These are phyloP conservation scores for Carex kokanica DNA, from an alignment of 176 grass and related monocot genomes.

Conservation along the genomic window DNA sequence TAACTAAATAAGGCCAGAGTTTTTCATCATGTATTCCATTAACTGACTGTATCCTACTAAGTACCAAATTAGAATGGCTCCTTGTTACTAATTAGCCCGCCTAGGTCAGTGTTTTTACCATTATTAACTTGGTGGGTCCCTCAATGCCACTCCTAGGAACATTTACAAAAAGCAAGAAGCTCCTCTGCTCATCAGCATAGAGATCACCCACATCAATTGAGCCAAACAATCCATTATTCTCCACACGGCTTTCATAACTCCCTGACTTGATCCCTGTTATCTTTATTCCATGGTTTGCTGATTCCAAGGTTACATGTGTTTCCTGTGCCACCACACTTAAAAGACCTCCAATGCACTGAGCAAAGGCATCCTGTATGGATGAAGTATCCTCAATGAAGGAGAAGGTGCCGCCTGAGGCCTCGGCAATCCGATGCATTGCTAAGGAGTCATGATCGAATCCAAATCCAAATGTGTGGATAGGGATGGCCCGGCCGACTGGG, in stretches of 20 bases:
- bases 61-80: background rate
- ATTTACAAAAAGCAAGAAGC: constrained; percentile 45
- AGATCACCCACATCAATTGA: constrained; percentile 37
- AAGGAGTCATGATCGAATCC: constrained; percentile 67
- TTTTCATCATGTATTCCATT: background rate
- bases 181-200: constrained; percentile 61
- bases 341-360: constrained; percentile 73
- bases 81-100: background rate
- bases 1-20: background rate
- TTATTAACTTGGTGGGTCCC: constrained; percentile 31
- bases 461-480: constrained; percentile 76
- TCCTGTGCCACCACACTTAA: constrained; percentile 55
- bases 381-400: constrained; percentile 60
- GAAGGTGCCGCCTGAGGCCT: constrained; percentile 60
- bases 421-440: constrained; percentile 52
- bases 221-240: constrained; percentile 25
- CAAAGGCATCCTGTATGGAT: constrained; percentile 65
- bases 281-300: constrained; percentile 10
- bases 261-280: constrained; percentile 41
- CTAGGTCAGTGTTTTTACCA: background rate
- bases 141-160: constrained; percentile 17
- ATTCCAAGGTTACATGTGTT: constrained; percentile 20
- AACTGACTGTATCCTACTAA: background rate
- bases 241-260: constrained; percentile 45
- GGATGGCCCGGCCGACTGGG: background rate